Percentiles rank a stretch among this genome's conserved stretches.
Evolutionary conservation across 768 basidiomycete species (phyloP).

Genomic region (Candolleomyces aberdarensis): DNA sequence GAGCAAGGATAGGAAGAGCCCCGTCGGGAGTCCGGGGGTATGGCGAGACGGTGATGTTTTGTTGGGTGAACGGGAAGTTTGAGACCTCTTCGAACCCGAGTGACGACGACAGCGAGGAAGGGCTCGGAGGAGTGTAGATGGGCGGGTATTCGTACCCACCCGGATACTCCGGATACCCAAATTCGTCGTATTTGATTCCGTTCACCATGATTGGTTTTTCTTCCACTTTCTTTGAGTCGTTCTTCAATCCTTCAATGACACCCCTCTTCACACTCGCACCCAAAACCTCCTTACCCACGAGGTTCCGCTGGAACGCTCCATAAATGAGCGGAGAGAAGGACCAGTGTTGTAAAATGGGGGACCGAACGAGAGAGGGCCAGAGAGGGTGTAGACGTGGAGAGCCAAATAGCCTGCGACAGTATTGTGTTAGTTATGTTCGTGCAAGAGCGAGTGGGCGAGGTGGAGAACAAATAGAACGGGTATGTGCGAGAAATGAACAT

Average conservation of each 20-base stretch:
- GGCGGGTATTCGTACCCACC: background rate
- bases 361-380: slow-evolving; percentile 40
- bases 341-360: slow-evolving; percentile 50
- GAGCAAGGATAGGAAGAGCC: slow-evolving; percentile 46
- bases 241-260: background rate
- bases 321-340: slow-evolving; percentile 63
- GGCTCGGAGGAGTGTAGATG: background rate
- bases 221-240: too few relatives aligned
- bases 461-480: background rate
- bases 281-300: background rate
- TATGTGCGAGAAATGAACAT: background rate
- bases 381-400: slow-evolving; percentile 39
- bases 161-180: slow-evolving; percentile 12
- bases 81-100: background rate
- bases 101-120: background rate
- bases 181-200: background rate
- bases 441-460: background rate
- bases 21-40: slow-evolving; percentile 3
- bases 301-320: slow-evolving; percentile 43
- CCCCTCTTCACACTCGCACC: background rate
- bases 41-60: background rate
- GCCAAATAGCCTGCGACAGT: slow-evolving; percentile 47
- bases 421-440: background rate
- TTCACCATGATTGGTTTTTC: background rate
- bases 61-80: background rate